Base-by-base conservation (phyloP, 78 protist genomes). In the Dictyostelium capitatum region DNA sequence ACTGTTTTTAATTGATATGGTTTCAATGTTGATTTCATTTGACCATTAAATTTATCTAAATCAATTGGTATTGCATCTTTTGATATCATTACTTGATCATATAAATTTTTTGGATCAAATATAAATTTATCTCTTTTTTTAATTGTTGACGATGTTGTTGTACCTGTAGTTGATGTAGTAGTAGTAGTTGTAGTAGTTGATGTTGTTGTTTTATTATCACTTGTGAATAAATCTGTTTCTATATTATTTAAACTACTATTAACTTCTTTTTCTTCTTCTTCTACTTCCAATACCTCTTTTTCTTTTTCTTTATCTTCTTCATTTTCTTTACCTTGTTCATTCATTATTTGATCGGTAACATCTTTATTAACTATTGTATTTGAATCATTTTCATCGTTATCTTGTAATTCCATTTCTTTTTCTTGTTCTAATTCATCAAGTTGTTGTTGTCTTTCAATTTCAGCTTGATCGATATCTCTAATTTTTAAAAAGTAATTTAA, bases 1-100 rank as follows among this genome's bases (percentile, higher is more conserved):
- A 77, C 81, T 3, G 92, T 64, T 48, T 65, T 74, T 47, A 87
- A 64, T 50, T 87, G 92, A 77, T 87, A 87, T 17, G 62, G 41
- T 54, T 87, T 87, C 37, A 87, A 43, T 37, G 30, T 72, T 23
- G 83, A 56, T 43, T 12, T 46, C 46, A 80, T 64, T 48, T n/a
- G 79, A 30, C 69, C 54, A 37, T 75, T 23, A 19, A 83, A 56
- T 15, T n/a, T 28, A 0, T 4, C 43, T 14, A 20, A n/a, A 43
- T 12, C 25, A 25, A 72, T 53, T 65, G 72, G 75, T 1, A 7
- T 37, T 28, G 81, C 53, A 56, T 72, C 81, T 6, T 11, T 51
- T 20, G 6, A 11, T 20, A 67, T 59, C 9, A 19, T 8, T 0
- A 87, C 59, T 15, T 46, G 23, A 9, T 87, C 79, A 77, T 87